These are phyloP conservation scores for Dichotomocladium elegans DNA, from an alignment of 371 early-diverging fungal species.

Conservation along the genomic window DNA sequence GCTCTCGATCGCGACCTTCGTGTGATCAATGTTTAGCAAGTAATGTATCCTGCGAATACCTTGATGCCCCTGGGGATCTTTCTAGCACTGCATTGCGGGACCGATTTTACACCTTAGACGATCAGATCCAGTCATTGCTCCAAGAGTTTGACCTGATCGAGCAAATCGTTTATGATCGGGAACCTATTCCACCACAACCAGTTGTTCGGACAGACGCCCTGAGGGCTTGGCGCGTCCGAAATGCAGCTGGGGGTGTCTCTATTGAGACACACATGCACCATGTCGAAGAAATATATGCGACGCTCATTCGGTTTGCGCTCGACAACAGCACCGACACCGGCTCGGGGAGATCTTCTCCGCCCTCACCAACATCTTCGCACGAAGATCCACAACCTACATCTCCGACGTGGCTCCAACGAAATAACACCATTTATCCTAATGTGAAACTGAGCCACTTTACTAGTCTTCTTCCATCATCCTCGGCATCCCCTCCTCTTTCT, in stretches of 20 bases:
- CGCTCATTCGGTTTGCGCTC: conserved; percentile 35
- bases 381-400: conserved; percentile 18
- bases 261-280: conserved; percentile 40
- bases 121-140: conserved; percentile 37
- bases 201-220: conserved; percentile 1
- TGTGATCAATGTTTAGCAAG: conserved; percentile 38
- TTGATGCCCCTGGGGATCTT: conserved; percentile 44
- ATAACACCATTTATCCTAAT: conserved; percentile 35
- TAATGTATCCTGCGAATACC: conserved; percentile 28
- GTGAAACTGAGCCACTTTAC: conserved; percentile 41
- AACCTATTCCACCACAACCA: not conserved
- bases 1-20: conserved; percentile 36
- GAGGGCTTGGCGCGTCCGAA: conserved; percentile 24
- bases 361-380: not conserved
- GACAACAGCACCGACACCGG: conserved; percentile 24
- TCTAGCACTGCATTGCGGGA: conserved; percentile 45
- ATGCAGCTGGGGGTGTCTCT: conserved; percentile 15
- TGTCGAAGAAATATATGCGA: conserved; percentile 36
- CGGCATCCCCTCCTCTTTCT: conserved; percentile 9
- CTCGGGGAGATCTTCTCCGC: not conserved
- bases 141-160: conserved; percentile 37
- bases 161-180: conserved; percentile 17
- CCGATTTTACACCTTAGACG: conserved; percentile 39
- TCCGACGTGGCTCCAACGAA: conserved; percentile 37
- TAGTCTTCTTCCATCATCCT: conserved; percentile 22